These are phyloP conservation scores for Monotropa hypopitys DNA, from an alignment of 179 eudicot species.

Conservation along the genomic window DNA sequence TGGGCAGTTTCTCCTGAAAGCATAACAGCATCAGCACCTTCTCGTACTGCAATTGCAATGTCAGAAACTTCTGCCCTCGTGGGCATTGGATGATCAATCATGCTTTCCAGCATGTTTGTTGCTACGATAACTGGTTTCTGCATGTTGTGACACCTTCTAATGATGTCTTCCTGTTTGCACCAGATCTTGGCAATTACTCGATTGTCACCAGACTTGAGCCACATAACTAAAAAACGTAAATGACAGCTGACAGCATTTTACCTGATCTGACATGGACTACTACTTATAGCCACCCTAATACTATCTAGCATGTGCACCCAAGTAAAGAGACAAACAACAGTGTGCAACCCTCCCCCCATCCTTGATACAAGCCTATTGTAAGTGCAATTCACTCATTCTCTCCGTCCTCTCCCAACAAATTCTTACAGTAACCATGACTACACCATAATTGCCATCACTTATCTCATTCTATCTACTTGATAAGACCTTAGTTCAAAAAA, in stretches of 20 bases:
- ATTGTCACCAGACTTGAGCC: not conserved
- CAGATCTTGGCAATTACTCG: not conserved
- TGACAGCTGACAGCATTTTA: not conserved
- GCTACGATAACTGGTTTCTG: conserved; percentile 94
- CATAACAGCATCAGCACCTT: conserved; percentile 96
- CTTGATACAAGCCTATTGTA: not conserved
- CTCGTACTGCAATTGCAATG: conserved; percentile 93
- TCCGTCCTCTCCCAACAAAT: not conserved
- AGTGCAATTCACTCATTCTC: not conserved
- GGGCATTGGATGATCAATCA: conserved; percentile 89
- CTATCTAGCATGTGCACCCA: not conserved
- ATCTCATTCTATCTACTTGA: not conserved
- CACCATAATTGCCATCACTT: too few species aligned
- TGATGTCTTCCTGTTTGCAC: conserved; percentile 67
- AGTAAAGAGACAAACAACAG: not conserved
- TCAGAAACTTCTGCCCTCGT: conserved; percentile 99
- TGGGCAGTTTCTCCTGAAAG: conserved; percentile 99
- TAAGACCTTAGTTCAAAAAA: too few species aligned
- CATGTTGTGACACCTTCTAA: conserved; percentile 78
- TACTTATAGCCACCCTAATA: not conserved
- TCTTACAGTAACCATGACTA: not conserved
- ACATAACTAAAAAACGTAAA: not conserved
- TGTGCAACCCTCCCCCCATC: not conserved
- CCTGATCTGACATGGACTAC: not conserved
- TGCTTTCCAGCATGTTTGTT: conserved; percentile 98